Conservation (phyloP, 2,329 filamentous ascomycete genomes). For the Phyllosticta citribraziliensis region DNA sequence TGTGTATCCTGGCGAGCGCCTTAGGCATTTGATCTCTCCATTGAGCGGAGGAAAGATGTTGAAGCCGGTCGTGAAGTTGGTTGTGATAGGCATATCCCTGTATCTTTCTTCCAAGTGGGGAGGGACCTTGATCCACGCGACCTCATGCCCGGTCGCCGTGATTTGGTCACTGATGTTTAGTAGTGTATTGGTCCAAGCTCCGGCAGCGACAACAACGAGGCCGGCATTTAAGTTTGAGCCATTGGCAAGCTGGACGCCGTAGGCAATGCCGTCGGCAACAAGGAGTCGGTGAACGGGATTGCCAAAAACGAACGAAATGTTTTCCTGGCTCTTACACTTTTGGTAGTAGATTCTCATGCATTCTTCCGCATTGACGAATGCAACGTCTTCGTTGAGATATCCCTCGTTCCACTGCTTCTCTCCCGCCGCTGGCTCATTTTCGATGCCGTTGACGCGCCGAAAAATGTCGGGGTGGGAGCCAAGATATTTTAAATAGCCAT, state of each 20-base stretch:
- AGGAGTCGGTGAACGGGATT: background rate
- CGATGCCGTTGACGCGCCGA: constrained; percentile 5
- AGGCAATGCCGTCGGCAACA: background rate
- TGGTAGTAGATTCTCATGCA: constrained; percentile 6
- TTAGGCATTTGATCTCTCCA: constrained; percentile 8
- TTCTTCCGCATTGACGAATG: constrained; percentile 7
- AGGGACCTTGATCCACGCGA: constrained; percentile 7
- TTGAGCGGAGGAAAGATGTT: constrained; percentile 10
- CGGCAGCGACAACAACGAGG: constrained; percentile 69
- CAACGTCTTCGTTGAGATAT: constrained; percentile 10
- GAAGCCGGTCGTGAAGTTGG: constrained; percentile 9
- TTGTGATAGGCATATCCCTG: constrained; percentile 9
- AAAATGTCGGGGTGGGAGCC: background rate
- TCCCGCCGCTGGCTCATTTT: background rate
- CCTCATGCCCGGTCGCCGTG: constrained; percentile 3
- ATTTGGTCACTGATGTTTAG: constrained; percentile 50
- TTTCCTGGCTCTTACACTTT: background rate
- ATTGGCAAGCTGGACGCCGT: constrained; percentile 47
- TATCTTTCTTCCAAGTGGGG: constrained; percentile 3
- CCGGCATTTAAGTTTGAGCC: constrained; percentile 50
- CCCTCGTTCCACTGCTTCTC: constrained; percentile 8
- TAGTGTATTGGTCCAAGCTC: constrained; percentile 74
- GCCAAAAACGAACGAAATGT: constrained; percentile 1
- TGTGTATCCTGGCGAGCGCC: constrained; percentile 6
- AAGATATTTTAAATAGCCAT: constrained; percentile 5